Evolutionary conservation across 306 rosid genomes (phyloP), one percentile per base, ranked within the genome.

Genomic region (Delonix regia): DNA sequence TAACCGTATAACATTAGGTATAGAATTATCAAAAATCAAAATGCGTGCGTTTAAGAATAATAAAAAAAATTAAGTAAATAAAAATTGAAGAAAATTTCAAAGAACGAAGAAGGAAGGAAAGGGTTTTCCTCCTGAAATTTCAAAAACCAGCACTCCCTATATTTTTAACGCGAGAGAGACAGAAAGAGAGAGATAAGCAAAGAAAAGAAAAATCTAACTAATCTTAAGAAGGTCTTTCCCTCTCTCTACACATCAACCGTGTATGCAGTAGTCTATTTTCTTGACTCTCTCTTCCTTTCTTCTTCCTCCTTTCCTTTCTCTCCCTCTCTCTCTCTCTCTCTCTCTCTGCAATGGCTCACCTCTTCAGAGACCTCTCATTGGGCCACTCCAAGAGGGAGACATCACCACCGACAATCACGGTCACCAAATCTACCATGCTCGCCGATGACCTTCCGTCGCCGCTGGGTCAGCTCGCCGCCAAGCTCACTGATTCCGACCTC

Each of bases 381-480:
- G 99, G 97, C 87, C 96, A 92, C 25, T 91, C 98, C 53, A 93
- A 87, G 89, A 86, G 97, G 81, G 99, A 92, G 49, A 24, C 82
- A 9, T 80, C 89, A 1, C 84, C 86, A 15, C 49, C 86, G 19
- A 80, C 86, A 24, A 71, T 61, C 78, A 67, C 87, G 42, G 39
- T 85, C 42, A 70, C 83, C 10, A 83, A 81, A 4, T 75, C 88
- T 10, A 0, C 83, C 81, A 49, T 79, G 30, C 21, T 57, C 71
- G 62, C 86, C 81, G 82, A 86, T 55, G 87, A 86, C 87, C 99
- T 95, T 14, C 94, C 97, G 0, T 93, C 99, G 14, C 98, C 99
- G 10, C 81, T 95, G 7, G 98, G 98, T 69, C 88, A 88, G 66
- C 94, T 95, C 47, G 64, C 93, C 13, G 60, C 83, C 49, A 87